Percentiles rank a stretch among this genome's conserved stretches.
phyloP scores from a whole-genome alignment of 306 rosid species.

The Lotus japonicus region DNA sequence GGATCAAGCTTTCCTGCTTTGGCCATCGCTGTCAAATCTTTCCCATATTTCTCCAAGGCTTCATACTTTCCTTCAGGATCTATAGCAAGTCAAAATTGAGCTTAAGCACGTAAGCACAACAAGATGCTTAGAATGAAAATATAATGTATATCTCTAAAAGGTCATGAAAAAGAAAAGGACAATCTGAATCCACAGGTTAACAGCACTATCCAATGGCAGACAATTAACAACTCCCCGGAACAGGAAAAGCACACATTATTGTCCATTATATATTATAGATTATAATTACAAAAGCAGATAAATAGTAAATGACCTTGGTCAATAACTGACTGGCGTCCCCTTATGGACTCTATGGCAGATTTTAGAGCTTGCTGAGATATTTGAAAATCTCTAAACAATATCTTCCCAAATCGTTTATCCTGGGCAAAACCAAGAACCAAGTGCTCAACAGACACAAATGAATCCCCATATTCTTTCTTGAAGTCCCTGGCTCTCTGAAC shows the following conservation, averaged over 20 bases:
- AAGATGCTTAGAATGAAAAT: slow-evolving; percentile 1
- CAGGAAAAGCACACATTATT: neutral
- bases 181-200: neutral
- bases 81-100: slow-evolving; percentile 34
- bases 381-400: slow-evolving; percentile 74
- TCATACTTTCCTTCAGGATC: slow-evolving; percentile 99
- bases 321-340: slow-evolving; percentile 93
- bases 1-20: slow-evolving; percentile 95
- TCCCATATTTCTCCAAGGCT: slow-evolving; percentile 91
- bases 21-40: slow-evolving; percentile 97
- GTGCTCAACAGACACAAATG: slow-evolving; percentile 95
- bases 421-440: slow-evolving; percentile 81
- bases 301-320: slow-evolving; percentile 71
- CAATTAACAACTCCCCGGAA: neutral
- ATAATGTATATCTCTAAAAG: neutral
- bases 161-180: neutral
- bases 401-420: slow-evolving; percentile 88
- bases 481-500: slow-evolving; percentile 82
- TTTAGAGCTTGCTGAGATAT: slow-evolving; percentile 59
- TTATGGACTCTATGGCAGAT: slow-evolving; percentile 75
- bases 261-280: neutral
- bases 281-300: neutral
- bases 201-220: neutral
- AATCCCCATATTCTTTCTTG: slow-evolving; percentile 90
- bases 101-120: neutral